Conservation (phyloP, 768 basidiomycete species). For the Exsudoporus frostii region DNA sequence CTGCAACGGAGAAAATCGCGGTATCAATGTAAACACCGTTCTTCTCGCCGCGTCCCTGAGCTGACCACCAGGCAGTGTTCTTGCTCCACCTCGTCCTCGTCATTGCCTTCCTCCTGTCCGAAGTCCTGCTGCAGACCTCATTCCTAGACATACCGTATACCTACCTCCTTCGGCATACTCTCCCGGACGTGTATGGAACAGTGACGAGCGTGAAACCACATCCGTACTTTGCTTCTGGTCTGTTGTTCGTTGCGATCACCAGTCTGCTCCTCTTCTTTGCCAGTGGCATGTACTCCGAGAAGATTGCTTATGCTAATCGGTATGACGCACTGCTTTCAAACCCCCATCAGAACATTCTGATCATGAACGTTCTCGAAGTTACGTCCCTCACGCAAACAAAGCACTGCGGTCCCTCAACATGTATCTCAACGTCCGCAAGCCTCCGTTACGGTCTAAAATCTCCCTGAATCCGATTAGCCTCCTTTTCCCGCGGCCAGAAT, state of each 20-base stretch:
- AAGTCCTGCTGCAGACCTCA: constrained; percentile 68
- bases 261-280: constrained; percentile 94
- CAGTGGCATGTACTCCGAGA: constrained; percentile 93
- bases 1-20: constrained; percentile 75
- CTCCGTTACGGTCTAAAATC: constrained; percentile 62
- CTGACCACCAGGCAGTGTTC: constrained; percentile 54
- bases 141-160: constrained; percentile 64
- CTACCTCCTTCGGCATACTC: constrained; percentile 42
- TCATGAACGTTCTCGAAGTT: constrained; percentile 48
- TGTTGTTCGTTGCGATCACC: constrained; percentile 85
- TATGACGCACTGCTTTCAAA: constrained; percentile 38
- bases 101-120: constrained; percentile 69
- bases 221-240: constrained; percentile 73
- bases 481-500: constrained; percentile 32
- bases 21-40: constrained; percentile 65
- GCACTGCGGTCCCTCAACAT: constrained; percentile 93
- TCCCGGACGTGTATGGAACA: constrained; percentile 50
- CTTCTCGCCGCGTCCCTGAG: constrained; percentile 16
- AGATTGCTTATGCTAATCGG: constrained; percentile 96
- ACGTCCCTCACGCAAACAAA: constrained; percentile 93
- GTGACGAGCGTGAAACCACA: constrained; percentile 47
- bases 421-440: constrained; percentile 90
- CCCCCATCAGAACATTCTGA: constrained; percentile 14
- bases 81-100: constrained; percentile 63
- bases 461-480: constrained; percentile 39